Evolutionary conservation across 1,284 basidiomycete genomes (phyloP).

Genomic region (Ceratobasidium sp.): DNA sequence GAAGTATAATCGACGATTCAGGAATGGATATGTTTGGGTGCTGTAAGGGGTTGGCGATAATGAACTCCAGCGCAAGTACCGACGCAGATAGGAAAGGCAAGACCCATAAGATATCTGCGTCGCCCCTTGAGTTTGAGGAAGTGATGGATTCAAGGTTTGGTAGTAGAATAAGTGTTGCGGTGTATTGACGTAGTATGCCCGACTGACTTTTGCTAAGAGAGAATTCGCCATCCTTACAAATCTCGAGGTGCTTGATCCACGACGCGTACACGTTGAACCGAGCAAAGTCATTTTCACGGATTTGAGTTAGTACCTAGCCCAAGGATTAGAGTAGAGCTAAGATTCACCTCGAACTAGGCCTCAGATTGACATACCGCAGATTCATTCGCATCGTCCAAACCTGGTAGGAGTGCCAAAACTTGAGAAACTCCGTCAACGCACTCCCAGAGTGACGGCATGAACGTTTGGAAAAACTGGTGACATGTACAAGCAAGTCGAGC

Average conservation of each 20-base stretch:
- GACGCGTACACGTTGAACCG: conserved; percentile 1
- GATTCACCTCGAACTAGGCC: too few species aligned
- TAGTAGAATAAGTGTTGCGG: background rate
- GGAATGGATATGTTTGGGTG: background rate
- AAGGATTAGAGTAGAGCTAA: background rate
- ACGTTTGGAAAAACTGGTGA: background rate
- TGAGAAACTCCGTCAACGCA: background rate
- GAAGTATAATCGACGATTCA: background rate
- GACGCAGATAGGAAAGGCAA: background rate
- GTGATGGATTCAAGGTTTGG: background rate
- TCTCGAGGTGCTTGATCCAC: conserved; percentile 6
- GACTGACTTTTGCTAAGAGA: background rate
- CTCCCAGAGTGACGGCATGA: conserved; percentile 10
- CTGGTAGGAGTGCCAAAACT: background rate
- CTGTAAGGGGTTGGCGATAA: too few species aligned
- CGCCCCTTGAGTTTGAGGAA: background rate
- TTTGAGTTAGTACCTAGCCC: background rate
- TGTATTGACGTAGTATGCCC: background rate
- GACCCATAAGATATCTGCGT: background rate
- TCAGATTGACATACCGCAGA: too few species aligned
- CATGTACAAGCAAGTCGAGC: background rate
- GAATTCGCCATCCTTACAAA: background rate
- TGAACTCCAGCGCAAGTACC: background rate
- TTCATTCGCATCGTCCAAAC: background rate
- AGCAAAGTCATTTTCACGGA: background rate